Evolutionary conservation across 306 rosid species (phyloP), one percentile per base, ranked within the genome.

Genomic region (Cicer chorassanicum): DNA sequence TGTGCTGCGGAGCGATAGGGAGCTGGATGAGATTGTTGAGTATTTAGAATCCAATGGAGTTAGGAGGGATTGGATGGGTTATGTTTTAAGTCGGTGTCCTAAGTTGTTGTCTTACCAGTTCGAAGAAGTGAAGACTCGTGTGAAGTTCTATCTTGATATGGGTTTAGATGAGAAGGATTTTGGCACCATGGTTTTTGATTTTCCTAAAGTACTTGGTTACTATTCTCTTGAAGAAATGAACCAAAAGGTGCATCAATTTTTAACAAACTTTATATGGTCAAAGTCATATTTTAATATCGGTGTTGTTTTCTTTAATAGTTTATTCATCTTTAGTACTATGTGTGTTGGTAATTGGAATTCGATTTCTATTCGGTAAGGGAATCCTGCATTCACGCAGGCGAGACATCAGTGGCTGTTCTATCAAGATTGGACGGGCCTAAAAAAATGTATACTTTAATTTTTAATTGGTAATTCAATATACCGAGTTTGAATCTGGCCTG

Each of bases 151-250:
- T 86, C 67, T 84, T 24, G 89, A 88, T 67, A 85, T 91, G 96
- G 91, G 97, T 29, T 82, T 93, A 76, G 85, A 87, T 71, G 86
- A 82, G 59, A 90, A 86, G 53, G 98, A 93, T 83, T 93, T 93
- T 70, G 98, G 98, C 70, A 93, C 98, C n/a, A 93, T 93, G 98
- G 98, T 88, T 66, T 93, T 93, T 71, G 97, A 91, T 77, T 93
- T 60, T 82, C 96, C 98, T 12, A 86, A 80, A 83, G 87, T 71
- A 61, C 94, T 93, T 42, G 97, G 97, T 65, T 74, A 71, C 84
- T 88, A 76, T 75, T 66, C 88, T 65, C 10, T 91, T 14, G 87
- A 86, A 75, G 94, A 89, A 85, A 91, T 93, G 98, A 87, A 79
- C 65, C 85, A 65, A 86, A 91, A 93, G 98, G 98, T 93, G 84